A percentile compares a stretch with the other conserved stretches of the same genome.
Evolutionary conservation across 2,329 filamentous ascomycete species (phyloP).

Genomic region (Botrytis tulipae): DNA sequence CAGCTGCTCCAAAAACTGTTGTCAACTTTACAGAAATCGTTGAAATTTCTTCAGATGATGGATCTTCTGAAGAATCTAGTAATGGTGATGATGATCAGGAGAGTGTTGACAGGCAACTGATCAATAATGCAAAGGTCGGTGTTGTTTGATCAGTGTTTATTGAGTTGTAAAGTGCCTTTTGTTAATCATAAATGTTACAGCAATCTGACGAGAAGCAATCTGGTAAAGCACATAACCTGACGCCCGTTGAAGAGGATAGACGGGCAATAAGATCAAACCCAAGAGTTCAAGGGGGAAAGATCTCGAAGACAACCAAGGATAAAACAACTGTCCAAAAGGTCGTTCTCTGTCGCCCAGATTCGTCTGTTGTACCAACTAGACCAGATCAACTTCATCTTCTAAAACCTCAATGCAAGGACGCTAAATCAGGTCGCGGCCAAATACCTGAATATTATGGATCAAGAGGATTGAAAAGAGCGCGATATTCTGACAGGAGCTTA

Average conservation of each 20-base stretch:
- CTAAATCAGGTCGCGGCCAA: background rate
- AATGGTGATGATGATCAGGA: background rate
- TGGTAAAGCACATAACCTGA: background rate
- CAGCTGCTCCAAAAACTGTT: background rate
- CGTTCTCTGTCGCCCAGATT: background rate
- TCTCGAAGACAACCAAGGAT: background rate
- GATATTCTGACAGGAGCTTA: background rate
- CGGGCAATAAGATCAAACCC: background rate
- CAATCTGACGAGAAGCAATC: background rate
- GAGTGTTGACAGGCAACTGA: background rate
- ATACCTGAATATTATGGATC: background rate
- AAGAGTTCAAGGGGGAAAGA: slow-evolving; percentile 4
- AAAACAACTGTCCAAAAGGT: background rate
- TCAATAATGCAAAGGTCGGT: background rate
- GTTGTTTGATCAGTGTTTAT: background rate
- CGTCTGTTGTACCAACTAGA: background rate
- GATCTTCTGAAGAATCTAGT: background rate
- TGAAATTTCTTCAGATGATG: slow-evolving; percentile 9
- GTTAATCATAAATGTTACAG: background rate
- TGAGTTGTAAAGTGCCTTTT: background rate
- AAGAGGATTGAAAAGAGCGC: background rate
- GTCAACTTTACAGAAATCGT: background rate
- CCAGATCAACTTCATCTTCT: background rate
- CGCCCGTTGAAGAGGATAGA: background rate
- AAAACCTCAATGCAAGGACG: background rate